A percentile compares a stretch with the other conserved stretches of the same genome.
Evolutionary conservation across 352 stramenopile species (phyloP).

Genomic region (Pythium insidiosum): DNA sequence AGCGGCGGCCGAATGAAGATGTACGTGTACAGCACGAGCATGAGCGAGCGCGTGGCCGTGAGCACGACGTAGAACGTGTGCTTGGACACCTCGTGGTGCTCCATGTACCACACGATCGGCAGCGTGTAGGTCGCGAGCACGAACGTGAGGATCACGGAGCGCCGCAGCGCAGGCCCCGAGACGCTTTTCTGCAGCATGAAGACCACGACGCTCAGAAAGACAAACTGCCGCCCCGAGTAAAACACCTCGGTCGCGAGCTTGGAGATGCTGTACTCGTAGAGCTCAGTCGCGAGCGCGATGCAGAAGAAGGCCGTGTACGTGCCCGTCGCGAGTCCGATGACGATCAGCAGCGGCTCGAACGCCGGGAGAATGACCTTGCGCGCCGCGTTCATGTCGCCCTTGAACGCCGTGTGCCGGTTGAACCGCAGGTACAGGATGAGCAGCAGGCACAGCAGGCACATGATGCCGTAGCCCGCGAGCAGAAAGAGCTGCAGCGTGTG

Average conservation of each 20-base stretch:
- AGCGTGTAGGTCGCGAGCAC: constrained; percentile 26
- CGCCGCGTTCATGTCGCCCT: constrained; percentile 31
- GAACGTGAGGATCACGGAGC: constrained; percentile 26
- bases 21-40: constrained; percentile 28
- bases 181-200: constrained; percentile 58
- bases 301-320: constrained; percentile 28
- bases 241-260: constrained; percentile 25
- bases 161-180: constrained; percentile 29
- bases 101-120: constrained; percentile 13
- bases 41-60: constrained; percentile 12
- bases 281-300: constrained; percentile 16
- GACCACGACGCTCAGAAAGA: constrained; percentile 36
- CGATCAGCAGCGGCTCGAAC: constrained; percentile 61
- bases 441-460: constrained; percentile 19
- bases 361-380: constrained; percentile 57
- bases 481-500: constrained; percentile 1
- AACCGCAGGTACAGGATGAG: constrained; percentile 46
- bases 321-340: constrained; percentile 27
- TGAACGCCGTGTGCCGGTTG: constrained; percentile 42
- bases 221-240: constrained; percentile 44
- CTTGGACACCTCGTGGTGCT: constrained; percentile 3
- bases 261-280: constrained; percentile 12
- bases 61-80: constrained; percentile 8
- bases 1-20: constrained; percentile 25
- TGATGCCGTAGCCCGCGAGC: constrained; percentile 3